A percentile compares a stretch with the other conserved stretches of the same genome.
These are phyloP conservation scores for Penicillium palitans DNA, from an alignment of 2,329 filamentous ascomycete species.

Conservation along the genomic window DNA sequence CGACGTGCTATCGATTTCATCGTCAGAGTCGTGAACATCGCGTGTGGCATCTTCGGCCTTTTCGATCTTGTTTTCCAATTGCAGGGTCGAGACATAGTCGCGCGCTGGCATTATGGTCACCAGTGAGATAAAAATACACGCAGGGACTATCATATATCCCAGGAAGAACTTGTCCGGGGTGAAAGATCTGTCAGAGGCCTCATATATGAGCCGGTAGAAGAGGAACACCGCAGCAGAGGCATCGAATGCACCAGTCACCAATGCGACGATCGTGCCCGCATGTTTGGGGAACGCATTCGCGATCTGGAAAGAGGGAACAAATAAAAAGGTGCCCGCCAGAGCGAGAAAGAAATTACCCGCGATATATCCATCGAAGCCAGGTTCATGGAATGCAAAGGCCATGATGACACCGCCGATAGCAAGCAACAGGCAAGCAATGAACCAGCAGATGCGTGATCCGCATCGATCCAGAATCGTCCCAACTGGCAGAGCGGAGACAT, in stretches of 20 bases:
- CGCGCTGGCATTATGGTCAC: slow-evolving; percentile 67
- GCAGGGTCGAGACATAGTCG: slow-evolving; percentile 76
- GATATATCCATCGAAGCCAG: slow-evolving; percentile 70
- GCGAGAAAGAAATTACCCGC: slow-evolving; percentile 73
- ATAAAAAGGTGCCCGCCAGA: slow-evolving; percentile 75
- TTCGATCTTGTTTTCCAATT: slow-evolving; percentile 71
- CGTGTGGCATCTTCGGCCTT: slow-evolving; percentile 38
- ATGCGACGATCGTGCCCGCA: slow-evolving; percentile 72
- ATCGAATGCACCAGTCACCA: slow-evolving; percentile 80
- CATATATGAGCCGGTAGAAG: slow-evolving; percentile 71
- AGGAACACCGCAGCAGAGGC: slow-evolving; percentile 77
- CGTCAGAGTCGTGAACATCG: slow-evolving; percentile 49
- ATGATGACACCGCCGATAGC: slow-evolving; percentile 68
- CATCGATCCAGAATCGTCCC: slow-evolving; percentile 81
- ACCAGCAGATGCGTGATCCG: slow-evolving; percentile 74
- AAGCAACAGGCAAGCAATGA: slow-evolving; percentile 68
- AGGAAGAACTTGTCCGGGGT: slow-evolving; percentile 67
- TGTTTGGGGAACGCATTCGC: slow-evolving; percentile 77
- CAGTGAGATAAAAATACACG: slow-evolving; percentile 63
- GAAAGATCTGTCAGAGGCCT: slow-evolving; percentile 48
- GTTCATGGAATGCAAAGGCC: slow-evolving; percentile 63
- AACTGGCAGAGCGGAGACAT: slow-evolving; percentile 80
- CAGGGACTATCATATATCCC: slow-evolving; percentile 69
- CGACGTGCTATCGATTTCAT: slow-evolving; percentile 52
- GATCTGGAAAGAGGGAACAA: slow-evolving; percentile 79